phyloP scores from a whole-genome alignment of 306 rosid genomes.

The Fagus crenata region DNA sequence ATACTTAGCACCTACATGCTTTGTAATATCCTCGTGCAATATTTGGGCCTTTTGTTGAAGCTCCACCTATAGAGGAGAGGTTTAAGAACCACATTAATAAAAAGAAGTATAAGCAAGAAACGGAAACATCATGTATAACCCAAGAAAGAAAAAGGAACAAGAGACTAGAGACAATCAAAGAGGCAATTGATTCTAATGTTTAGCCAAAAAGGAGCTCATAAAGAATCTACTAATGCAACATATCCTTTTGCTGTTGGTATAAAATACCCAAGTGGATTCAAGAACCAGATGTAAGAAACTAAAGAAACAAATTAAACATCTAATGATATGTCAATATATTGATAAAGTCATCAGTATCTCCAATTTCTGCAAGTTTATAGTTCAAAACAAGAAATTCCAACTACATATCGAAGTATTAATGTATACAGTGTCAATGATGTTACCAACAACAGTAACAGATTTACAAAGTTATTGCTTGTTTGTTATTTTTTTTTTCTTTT shows the following conservation, averaged over 20 bases:
- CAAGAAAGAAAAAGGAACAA: neutral
- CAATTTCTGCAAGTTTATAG: neutral
- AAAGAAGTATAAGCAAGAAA: neutral
- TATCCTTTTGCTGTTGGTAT: neutral
- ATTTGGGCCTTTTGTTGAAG: constrained; percentile 61
- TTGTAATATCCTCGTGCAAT: constrained; percentile 79
- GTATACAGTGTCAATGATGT: neutral
- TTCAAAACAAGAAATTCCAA: neutral
- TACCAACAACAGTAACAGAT: too few relatives aligned
- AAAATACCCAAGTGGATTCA: neutral
- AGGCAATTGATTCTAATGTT: neutral
- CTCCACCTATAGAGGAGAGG: constrained; percentile 57
- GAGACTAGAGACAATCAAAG: constrained; percentile 1
- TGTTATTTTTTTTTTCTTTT: too few relatives aligned
- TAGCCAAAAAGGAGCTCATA: neutral
- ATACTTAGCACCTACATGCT: constrained; percentile 58
- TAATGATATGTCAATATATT: neutral
- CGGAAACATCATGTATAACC: neutral
- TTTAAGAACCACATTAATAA: constrained; percentile 23
- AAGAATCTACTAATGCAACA: neutral
- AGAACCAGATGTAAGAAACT: neutral
- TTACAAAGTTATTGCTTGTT: too few relatives aligned
- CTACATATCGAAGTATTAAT: neutral
- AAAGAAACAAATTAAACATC: neutral
- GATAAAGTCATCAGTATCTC: neutral